phyloP scores from a whole-genome alignment of 2,329 filamentous ascomycete species.

The Pochonia chlamydosporia region DNA sequence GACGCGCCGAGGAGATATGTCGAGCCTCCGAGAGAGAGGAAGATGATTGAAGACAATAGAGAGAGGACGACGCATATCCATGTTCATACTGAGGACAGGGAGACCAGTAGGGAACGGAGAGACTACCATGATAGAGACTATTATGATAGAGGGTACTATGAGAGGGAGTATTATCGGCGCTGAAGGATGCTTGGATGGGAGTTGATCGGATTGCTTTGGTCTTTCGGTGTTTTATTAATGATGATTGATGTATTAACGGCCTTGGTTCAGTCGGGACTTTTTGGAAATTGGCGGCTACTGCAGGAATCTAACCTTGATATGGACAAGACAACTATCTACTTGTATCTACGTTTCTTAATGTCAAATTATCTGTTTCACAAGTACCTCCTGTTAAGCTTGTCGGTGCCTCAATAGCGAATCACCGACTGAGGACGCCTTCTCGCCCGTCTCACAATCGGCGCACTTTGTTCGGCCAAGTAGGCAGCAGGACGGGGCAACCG shows the following conservation, averaged over 20 bases:
- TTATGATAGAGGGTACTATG: constrained; percentile 3
- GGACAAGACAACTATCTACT: too few species aligned
- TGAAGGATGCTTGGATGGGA: not conserved
- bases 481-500: not conserved
- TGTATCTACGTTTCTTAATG: too few species aligned
- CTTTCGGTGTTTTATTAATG: not conserved
- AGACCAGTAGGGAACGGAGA: constrained; percentile 21
- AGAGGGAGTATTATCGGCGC: constrained; percentile 6
- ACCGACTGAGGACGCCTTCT: not conserved
- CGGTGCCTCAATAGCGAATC: not conserved
- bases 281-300: too few species aligned
- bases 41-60: constrained; percentile 24
- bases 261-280: too few species aligned
- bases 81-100: constrained; percentile 27
- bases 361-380: too few species aligned
- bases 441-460: not conserved
- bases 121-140: not conserved
- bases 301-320: too few species aligned
- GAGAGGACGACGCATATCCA: constrained; percentile 12
- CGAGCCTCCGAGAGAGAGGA: constrained; percentile 22
- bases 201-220: not conserved
- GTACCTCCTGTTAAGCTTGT: too few species aligned
- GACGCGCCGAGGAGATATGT: constrained; percentile 37
- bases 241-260: too few species aligned
- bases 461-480: not conserved